Percentiles rank a stretch among this genome's conserved stretches.
Conservation (phyloP, 179 eudicot genomes). For the Gypsophila paniculata region DNA sequence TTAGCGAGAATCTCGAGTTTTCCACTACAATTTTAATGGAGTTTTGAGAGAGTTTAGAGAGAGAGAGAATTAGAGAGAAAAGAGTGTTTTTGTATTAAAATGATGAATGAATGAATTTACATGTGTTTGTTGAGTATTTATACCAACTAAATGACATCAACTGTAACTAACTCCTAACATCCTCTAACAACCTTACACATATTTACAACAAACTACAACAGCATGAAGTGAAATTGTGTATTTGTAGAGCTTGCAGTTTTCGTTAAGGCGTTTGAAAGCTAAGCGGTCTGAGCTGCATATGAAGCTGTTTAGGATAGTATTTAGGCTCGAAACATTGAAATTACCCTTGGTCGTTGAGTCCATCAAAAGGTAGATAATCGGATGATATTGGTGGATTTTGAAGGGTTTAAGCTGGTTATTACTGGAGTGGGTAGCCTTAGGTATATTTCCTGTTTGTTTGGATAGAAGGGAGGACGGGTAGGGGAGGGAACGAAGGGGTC, state of each 20-base stretch:
- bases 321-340: not conserved
- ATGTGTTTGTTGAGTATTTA: too few species aligned
- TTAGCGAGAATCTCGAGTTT: too few species aligned
- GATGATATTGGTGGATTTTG: not conserved
- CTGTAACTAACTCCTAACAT: too few species aligned
- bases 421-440: not conserved
- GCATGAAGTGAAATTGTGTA: not conserved
- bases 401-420: not conserved
- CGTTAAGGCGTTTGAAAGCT: not conserved
- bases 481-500: not conserved
- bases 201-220: not conserved
- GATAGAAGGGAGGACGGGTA: not conserved
- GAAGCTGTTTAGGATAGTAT: not conserved
- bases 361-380: not conserved
- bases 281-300: not conserved
- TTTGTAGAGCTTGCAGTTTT: not conserved
- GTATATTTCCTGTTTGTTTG: not conserved
- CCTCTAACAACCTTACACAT: too few species aligned
- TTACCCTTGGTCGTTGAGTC: not conserved
- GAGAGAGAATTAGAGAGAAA: too few species aligned
- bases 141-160: too few species aligned
- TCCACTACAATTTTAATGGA: too few species aligned
- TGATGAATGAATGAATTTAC: too few species aligned
- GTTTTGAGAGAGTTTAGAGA: too few species aligned
- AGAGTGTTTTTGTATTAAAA: too few species aligned